Evolutionary conservation across 2,329 filamentous ascomycete genomes (phyloP).

Genomic region (Hymenoscyphus linearis): DNA sequence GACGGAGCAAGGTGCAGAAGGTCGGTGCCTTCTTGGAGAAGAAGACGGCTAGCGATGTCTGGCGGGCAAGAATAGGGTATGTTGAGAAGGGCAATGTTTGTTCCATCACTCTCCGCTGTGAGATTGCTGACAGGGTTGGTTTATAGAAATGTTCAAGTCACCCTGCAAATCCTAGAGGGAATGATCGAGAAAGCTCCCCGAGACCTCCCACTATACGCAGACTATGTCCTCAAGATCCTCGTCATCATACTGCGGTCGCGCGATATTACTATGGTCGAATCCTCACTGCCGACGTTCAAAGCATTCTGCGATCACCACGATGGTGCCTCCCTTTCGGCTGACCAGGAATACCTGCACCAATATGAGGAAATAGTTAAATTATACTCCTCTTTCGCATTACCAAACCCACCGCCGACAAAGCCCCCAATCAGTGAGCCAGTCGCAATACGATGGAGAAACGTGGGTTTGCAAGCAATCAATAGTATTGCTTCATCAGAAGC

Average conservation of each 20-base stretch:
- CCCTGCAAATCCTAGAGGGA: slow-evolving; percentile 83
- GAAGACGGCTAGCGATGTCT: slow-evolving; percentile 87
- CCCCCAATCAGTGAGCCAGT: slow-evolving; percentile 62
- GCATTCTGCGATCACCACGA: slow-evolving; percentile 88
- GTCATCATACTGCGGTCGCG: slow-evolving; percentile 76
- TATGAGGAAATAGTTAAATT: slow-evolving; percentile 76
- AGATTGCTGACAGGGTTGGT: slow-evolving; percentile 10
- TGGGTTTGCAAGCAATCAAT: slow-evolving; percentile 72
- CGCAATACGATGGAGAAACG: slow-evolving; percentile 70
- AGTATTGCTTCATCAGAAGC: slow-evolving; percentile 76
- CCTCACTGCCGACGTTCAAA: slow-evolving; percentile 79
- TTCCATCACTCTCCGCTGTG: not conserved
- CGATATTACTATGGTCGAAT: slow-evolving; percentile 90
- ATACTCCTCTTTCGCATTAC: slow-evolving; percentile 76
- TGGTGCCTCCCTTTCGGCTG: slow-evolving; percentile 74
- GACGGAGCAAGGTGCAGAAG: slow-evolving; percentile 92
- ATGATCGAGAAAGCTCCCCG: slow-evolving; percentile 90
- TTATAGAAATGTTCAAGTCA: slow-evolving; percentile 85
- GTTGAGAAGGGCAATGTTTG: slow-evolving; percentile 28
- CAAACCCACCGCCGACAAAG: slow-evolving; percentile 47
- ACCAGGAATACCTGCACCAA: slow-evolving; percentile 74
- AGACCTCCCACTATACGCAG: slow-evolving; percentile 83
- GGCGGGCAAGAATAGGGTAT: slow-evolving; percentile 80
- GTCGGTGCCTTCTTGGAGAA: slow-evolving; percentile 93
- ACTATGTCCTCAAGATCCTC: slow-evolving; percentile 78